Conservation (phyloP, 768 basidiomycete genomes). For the Xanthoconium stramineum region DNA sequence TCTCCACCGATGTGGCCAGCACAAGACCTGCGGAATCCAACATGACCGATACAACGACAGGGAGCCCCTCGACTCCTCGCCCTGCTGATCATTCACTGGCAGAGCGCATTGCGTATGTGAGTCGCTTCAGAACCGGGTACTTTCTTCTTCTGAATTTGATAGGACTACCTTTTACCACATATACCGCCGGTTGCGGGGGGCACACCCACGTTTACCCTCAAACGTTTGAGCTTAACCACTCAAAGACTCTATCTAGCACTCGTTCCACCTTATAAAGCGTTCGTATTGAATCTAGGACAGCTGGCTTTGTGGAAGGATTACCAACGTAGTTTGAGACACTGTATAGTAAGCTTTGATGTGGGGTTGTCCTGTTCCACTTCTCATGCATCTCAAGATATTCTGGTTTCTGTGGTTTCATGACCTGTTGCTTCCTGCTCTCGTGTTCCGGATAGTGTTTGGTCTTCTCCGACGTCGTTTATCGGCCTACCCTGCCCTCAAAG, state of each 20-base stretch:
- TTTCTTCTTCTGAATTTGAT: conserved; percentile 7
- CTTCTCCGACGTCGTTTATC: conserved; percentile 49
- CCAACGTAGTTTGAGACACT: conserved; percentile 45
- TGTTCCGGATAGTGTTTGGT: conserved; percentile 45
- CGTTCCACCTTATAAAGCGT: conserved; percentile 47
- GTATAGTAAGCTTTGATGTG: conserved; percentile 41
- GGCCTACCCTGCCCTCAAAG: conserved; percentile 51
- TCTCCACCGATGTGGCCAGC: conserved; percentile 29
- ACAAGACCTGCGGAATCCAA: conserved; percentile 16
- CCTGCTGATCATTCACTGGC: conserved; percentile 23
- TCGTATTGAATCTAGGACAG: conserved; percentile 35
- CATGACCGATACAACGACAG: neutral
- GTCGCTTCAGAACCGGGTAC: conserved; percentile 7
- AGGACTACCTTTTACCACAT: conserved; percentile 44
- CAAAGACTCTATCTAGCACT: conserved; percentile 56
- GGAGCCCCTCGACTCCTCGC: neutral
- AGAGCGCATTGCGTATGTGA: conserved; percentile 25
- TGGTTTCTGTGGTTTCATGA: conserved; percentile 66
- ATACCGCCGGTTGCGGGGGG: conserved; percentile 42
- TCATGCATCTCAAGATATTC: conserved; percentile 40
- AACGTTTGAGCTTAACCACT: conserved; percentile 46
- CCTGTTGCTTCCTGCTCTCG: conserved; percentile 49
- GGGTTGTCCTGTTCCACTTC: neutral
- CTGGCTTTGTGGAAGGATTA: conserved; percentile 58
- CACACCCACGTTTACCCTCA: conserved; percentile 50